Evolutionary conservation across 164 flowering plant species (phyloP), one percentile per base, ranked within the genome.

Genomic region (Chimonanthus salicifolius): DNA sequence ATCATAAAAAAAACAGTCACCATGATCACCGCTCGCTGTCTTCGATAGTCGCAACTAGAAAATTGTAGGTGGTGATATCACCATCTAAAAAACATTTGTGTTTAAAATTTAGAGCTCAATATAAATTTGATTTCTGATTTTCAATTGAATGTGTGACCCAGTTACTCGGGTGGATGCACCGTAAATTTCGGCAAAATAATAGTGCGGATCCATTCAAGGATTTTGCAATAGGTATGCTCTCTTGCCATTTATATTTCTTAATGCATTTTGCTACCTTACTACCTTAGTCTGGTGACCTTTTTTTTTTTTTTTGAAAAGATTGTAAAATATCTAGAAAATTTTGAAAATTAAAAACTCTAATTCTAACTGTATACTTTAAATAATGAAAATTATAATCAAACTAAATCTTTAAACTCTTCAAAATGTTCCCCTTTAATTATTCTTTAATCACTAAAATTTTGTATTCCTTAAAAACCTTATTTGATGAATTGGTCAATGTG

Each of bases 121-220:
- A 18, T 18, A 20, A 20, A 50, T 7, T 11, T 15, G 7, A 5
- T 60, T 45, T 8, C 7, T 16, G 20, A 3, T 47, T 47, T 9
- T 4, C 20, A 3, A 18, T 0, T 33, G 4, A 16, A 7, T 65
- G 6, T 58, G 70, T 75, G 65, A 72, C 76, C 80, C 88, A 94
- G 97, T 83, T 94, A 83, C 86, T 94, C 16, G 94, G 90, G 75
- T 91, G 98, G 97, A 89, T 91, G 97, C 95, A 91, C 77, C 90
- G 92, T 0, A 94, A 91, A 80, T 86, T 88, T 63, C 80, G 88
- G 82, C 97, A 94, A 67, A 88, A 87, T 81, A 85, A 79, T 50
- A 21, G 68, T 74, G 78, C 71, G 44, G 92, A 88, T 62, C 83
- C 84, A 7, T 65, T 80, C 72, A 86, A 82, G 77, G 91, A 84